phyloP scores from a whole-genome alignment of 306 rosid genomes.

The Coriaria nepalensis region DNA sequence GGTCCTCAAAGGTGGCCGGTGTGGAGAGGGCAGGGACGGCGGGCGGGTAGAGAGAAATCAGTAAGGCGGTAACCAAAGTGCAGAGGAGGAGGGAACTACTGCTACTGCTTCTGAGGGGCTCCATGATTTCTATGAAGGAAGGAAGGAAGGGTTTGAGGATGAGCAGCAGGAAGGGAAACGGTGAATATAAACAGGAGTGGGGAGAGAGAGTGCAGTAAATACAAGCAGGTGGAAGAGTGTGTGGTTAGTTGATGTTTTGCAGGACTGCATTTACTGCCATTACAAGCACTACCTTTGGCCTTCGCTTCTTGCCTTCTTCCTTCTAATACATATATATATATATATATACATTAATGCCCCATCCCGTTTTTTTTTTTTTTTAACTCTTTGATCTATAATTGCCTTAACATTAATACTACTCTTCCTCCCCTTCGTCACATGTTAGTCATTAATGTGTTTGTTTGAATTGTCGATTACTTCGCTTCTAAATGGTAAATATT shows the following conservation, averaged over 20 bases:
- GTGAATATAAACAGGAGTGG: constrained; percentile 32
- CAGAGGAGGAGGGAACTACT: constrained; percentile 23
- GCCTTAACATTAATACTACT: no score
- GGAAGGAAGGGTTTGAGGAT: constrained; percentile 10
- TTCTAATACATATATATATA: no score
- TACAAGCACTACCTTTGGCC: constrained; percentile 9
- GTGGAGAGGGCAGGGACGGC: constrained; percentile 35
- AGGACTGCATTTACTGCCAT: constrained; percentile 54
- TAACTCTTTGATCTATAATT: no score
- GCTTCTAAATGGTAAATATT: no score
- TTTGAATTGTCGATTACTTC: no score
- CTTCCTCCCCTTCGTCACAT: no score
- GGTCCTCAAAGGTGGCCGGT: constrained; percentile 32
- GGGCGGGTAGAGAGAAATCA: constrained; percentile 35
- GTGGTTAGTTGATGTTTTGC: constrained; percentile 60
- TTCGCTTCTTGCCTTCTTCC: constrained; percentile 8
- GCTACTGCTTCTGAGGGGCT: constrained; percentile 23
- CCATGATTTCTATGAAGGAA: constrained; percentile 21
- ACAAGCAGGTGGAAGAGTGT: constrained; percentile 50
- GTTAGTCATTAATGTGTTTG: no score
- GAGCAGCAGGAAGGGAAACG: constrained; percentile 17
- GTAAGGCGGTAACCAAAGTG: constrained; percentile 31
- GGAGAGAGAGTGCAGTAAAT: constrained; percentile 43
- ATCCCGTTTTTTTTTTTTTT: no score
- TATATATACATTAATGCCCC: no score